Evolutionary conservation across 805 yeast genomes (phyloP).

Genomic region (Hanseniaspora meyeri): DNA sequence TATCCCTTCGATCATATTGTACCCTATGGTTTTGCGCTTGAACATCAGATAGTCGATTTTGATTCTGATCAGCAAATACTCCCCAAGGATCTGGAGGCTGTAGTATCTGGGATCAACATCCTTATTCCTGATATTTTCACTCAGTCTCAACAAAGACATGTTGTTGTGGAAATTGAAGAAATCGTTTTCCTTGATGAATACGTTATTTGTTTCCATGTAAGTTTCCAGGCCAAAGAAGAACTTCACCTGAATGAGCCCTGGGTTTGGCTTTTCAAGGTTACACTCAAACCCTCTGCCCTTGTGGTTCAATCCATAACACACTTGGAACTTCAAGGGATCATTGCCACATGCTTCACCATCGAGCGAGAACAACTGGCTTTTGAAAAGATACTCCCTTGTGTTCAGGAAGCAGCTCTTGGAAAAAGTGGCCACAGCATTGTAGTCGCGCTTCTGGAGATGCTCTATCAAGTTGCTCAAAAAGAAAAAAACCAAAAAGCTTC

Average conservation of each 20-base stretch:
- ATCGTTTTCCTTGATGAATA: background rate
- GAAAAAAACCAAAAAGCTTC: background rate
- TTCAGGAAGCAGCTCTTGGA: background rate
- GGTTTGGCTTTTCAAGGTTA: background rate
- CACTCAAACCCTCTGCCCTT: background rate
- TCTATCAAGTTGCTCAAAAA: constrained; percentile 3
- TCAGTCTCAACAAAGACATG: constrained; percentile 1
- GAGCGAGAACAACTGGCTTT: background rate
- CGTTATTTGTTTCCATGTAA: background rate
- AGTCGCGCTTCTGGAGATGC: background rate
- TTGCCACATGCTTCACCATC: background rate
- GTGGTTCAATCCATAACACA: background rate
- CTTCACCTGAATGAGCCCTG: background rate
- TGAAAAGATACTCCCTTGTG: background rate
- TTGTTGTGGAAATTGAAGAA: constrained; percentile 10
- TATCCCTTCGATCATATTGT: background rate
- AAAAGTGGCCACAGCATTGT: background rate
- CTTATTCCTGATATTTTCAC: background rate
- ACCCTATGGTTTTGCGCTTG: background rate
- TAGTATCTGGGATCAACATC: constrained; percentile 5
- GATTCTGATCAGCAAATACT: background rate
- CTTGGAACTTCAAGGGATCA: background rate
- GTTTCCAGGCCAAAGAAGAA: background rate
- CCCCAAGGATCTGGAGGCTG: background rate
- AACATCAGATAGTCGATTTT: background rate